Evolutionary conservation across 768 basidiomycete genomes (phyloP).

Genomic region (Cyclocybe aegerita): DNA sequence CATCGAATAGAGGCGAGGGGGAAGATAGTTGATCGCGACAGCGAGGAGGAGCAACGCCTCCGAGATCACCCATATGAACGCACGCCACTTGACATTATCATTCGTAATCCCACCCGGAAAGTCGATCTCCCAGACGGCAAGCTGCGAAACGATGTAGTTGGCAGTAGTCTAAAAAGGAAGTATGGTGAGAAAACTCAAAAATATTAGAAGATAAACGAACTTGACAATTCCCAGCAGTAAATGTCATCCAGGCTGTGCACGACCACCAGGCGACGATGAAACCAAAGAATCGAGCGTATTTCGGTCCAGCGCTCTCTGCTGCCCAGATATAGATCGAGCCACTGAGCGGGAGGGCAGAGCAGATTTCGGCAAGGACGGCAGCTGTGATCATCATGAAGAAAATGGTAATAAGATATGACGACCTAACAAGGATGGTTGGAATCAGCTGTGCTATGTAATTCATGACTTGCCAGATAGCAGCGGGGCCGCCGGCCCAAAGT

Average conservation of each 20-base stretch:
- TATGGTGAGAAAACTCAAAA: neutral
- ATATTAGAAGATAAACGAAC: conserved; percentile 10
- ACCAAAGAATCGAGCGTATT: conserved; percentile 83
- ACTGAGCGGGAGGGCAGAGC: conserved; percentile 82
- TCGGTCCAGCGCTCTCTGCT: conserved; percentile 87
- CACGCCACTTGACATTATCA: conserved; percentile 81
- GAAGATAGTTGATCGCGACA: conserved; percentile 83
- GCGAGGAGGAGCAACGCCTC: conserved; percentile 70
- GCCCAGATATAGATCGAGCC: conserved; percentile 97
- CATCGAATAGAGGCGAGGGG: conserved; percentile 68
- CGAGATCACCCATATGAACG: conserved; percentile 80
- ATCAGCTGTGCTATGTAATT: neutral
- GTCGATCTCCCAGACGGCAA: conserved; percentile 75
- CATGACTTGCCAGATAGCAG: conserved; percentile 68
- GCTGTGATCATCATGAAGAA: conserved; percentile 90
- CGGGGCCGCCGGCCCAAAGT: conserved; percentile 82
- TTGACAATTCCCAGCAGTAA: conserved; percentile 84
- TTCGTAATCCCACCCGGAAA: conserved; percentile 79
- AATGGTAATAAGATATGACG: conserved; percentile 79
- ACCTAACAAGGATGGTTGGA: conserved; percentile 49
- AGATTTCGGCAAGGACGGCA: conserved; percentile 84
- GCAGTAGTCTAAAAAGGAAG: conserved; percentile 63
- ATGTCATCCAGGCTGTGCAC: conserved; percentile 96
- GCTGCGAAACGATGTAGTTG: conserved; percentile 85
- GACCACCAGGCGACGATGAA: conserved; percentile 95